Evolutionary conservation across 352 stramenopile species (phyloP), one percentile per base, ranked within the genome.

Genomic region (Phytophthora sansomeana): DNA sequence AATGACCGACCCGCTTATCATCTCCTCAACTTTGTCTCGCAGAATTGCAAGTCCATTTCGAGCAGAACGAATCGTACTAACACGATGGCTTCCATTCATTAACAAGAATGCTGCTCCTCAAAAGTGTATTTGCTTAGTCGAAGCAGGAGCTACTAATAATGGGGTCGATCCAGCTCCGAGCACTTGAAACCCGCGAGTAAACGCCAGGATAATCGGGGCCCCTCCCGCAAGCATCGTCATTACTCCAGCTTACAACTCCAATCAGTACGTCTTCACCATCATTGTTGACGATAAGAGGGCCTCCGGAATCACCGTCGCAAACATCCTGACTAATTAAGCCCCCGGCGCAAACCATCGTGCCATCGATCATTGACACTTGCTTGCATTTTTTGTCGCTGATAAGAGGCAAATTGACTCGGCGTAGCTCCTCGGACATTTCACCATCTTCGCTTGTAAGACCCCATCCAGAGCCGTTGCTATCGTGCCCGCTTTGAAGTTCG

Each of bases 221-320:
- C 11, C 63, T 48, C 4, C 67, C 76, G 17, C 79, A 87, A 24
- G 74, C 72, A 41, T 77, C 55, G 35, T 71, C 76, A 14, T 32
- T 57, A 14, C 30, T 33, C 76, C 76, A 87, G 67, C 75, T 85
- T 19, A 85, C 76, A 26, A 87, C 63, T 6, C 78, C 78, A 14
- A 87, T 44, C 1, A 78, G 55, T 5, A 63, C 29, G 10, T 80
- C 73, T 19, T 42, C 35, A 9, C 8, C 14, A 29, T 48, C 41
- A 7, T 28, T 28, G 10, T 43, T 56, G 43, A 78, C 42, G 9
- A 77, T 38, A 8, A 89, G 49, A 16, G 75, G 80, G 2, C 78
- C 76, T 6, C 80, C 80, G 16, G 69, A 80, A 64, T 85, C 74
- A 6, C 77, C 73, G n/a, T 78, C 47, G 62, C 80, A 88, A 29